Conservation (phyloP, 1,284 basidiomycete species). For the Microbotryum saponariae region DNA sequence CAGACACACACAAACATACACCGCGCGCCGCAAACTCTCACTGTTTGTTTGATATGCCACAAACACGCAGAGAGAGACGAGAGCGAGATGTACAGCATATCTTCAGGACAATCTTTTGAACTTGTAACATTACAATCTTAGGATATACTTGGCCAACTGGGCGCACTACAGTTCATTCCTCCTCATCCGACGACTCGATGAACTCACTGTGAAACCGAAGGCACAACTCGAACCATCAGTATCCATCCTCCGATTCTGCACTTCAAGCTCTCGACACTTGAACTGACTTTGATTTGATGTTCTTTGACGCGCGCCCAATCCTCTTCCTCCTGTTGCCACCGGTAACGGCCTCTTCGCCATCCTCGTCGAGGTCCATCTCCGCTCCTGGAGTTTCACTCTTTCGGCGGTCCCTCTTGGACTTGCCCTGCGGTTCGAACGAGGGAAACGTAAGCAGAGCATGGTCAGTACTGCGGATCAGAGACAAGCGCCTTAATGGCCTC, state of each 20-base stretch:
- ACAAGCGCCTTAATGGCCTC: not conserved
- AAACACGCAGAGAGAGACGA: no score
- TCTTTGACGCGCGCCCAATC: constrained; percentile 6
- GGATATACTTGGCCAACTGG: no score
- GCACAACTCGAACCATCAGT: not conserved
- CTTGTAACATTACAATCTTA: no score
- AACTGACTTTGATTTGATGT: constrained; percentile 29
- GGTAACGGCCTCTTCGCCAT: constrained; percentile 28
- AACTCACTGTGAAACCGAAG: constrained; percentile 12
- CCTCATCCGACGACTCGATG: constrained; percentile 22
- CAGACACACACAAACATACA: no score
- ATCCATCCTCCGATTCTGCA: no score
- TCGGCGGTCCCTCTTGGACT: constrained; percentile 13
- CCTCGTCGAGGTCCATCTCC: constrained; percentile 26
- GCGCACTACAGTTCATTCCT: not conserved
- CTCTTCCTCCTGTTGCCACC: constrained; percentile 15
- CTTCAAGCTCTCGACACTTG: not conserved
- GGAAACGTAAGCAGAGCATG: not conserved
- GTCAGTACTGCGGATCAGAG: not conserved
- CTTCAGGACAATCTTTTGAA: no score
- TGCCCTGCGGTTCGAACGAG: not conserved
- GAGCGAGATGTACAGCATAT: no score
- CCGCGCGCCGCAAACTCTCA: no score
- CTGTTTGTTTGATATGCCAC: no score
- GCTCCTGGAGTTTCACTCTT: constrained; percentile 4